A percentile compares a stretch with the other conserved stretches of the same genome.
phyloP scores from a whole-genome alignment of 805 yeast genomes.

The Torulaspora delbrueckii region DNA sequence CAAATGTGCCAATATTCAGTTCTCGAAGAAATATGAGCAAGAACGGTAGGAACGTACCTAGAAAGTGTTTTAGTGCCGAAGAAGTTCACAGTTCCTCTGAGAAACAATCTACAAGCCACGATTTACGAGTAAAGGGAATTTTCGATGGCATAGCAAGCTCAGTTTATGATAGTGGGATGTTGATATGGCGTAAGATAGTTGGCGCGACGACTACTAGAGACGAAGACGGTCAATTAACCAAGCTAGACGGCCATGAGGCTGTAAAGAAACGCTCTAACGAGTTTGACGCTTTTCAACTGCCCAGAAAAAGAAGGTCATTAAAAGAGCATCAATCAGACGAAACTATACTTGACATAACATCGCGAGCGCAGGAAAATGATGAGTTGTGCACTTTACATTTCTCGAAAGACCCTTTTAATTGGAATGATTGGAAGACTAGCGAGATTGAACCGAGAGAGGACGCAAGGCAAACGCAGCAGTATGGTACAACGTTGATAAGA shows the following conservation, averaged over 20 bases:
- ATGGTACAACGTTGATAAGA: slow-evolving; percentile 38
- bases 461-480: slow-evolving; percentile 20
- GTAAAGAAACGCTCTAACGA: background rate
- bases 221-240: background rate
- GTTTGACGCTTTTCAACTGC: background rate
- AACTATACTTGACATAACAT: background rate
- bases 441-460: slow-evolving; percentile 36
- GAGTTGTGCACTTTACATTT: slow-evolving; percentile 6
- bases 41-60: slow-evolving; percentile 1
- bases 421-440: slow-evolving; percentile 27
- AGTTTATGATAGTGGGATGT: slow-evolving; percentile 13
- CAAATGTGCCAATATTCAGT: slow-evolving; percentile 18
- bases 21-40: slow-evolving; percentile 21
- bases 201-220: background rate
- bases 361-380: background rate
- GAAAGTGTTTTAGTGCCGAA: background rate
- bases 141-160: slow-evolving; percentile 9
- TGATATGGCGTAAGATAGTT: slow-evolving; percentile 11
- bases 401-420: slow-evolving; percentile 31
- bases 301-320: background rate
- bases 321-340: background rate
- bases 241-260: background rate
- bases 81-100: background rate
- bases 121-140: slow-evolving; percentile 2
- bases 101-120: background rate